These are phyloP conservation scores for Arachnomyces sp. DNA, from an alignment of 2,329 filamentous ascomycete genomes.

Conservation along the genomic window DNA sequence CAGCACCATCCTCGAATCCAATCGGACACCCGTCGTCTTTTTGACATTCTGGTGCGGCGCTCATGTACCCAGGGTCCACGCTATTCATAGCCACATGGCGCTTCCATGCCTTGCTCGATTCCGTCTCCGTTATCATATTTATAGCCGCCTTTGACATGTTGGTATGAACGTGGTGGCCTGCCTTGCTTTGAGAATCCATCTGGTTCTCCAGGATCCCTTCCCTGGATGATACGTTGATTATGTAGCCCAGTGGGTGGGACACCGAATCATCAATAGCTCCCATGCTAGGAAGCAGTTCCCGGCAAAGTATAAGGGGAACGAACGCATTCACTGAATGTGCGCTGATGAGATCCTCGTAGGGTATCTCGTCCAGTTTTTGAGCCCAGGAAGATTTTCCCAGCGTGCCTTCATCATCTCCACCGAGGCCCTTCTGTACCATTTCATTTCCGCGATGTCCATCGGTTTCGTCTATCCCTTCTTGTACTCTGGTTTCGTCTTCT, in stretches of 20 bases:
- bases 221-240: slow-evolving; percentile 29
- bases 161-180: slow-evolving; percentile 30
- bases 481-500: slow-evolving; percentile 4
- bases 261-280: neutral
- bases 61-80: slow-evolving; percentile 34
- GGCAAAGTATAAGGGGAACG: slow-evolving; percentile 31
- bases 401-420: slow-evolving; percentile 3
- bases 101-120: slow-evolving; percentile 24
- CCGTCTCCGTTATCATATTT: slow-evolving; percentile 36
- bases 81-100: slow-evolving; percentile 30
- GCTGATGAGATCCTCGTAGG: slow-evolving; percentile 32
- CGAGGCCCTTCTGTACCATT: slow-evolving; percentile 11
- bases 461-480: neutral
- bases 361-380: slow-evolving; percentile 28
- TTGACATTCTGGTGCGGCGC: slow-evolving; percentile 26
- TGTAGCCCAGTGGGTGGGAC: slow-evolving; percentile 16
- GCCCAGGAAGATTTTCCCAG: slow-evolving; percentile 25
- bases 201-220: slow-evolving; percentile 27
- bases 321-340: slow-evolving; percentile 32
- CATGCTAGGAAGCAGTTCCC: slow-evolving; percentile 29
- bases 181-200: slow-evolving; percentile 16
- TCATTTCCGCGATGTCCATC: neutral
- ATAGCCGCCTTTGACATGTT: slow-evolving; percentile 36
- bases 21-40: slow-evolving; percentile 24
- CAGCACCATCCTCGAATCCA: slow-evolving; percentile 32